Percentiles rank a stretch among this genome's conserved stretches.
phyloP scores from a whole-genome alignment of 148 eudicot species.

The Talinum fruticosum region DNA sequence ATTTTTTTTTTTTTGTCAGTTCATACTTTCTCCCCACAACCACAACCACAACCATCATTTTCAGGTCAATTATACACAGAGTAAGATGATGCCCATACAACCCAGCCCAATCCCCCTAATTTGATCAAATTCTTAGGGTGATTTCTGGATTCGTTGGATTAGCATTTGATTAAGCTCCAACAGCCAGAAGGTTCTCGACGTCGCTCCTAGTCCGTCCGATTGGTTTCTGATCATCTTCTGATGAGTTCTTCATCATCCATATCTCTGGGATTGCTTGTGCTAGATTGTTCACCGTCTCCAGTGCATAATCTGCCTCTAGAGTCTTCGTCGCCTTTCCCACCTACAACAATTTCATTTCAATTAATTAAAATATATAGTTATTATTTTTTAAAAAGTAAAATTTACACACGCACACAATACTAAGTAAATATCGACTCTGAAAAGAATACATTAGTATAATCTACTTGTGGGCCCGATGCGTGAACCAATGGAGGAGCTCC shows the following conservation, averaged over 20 bases:
- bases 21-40: background rate
- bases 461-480: no score
- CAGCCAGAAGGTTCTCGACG: conserved; percentile 40
- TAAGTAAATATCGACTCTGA: no score
- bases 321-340: conserved; percentile 58
- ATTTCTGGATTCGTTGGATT: background rate
- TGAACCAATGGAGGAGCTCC: background rate
- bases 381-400: background rate
- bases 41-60: background rate
- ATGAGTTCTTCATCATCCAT: conserved; percentile 31
- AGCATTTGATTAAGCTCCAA: conserved; percentile 44
- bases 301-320: conserved; percentile 61
- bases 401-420: no score
- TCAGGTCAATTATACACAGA: background rate
- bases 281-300: conserved; percentile 50
- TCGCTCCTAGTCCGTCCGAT: conserved; percentile 44
- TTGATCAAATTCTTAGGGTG: background rate
- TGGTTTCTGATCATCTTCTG: conserved; percentile 22
- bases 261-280: conserved; percentile 67
- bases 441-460: no score
- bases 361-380: background rate
- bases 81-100: no score
- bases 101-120: background rate
- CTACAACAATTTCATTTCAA: conserved; percentile 22
- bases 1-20: background rate